A percentile compares a stretch with the other conserved stretches of the same genome.
Evolutionary conservation across 352 stramenopile genomes (phyloP).

Genomic region (Halophytophthora polymorphica): DNA sequence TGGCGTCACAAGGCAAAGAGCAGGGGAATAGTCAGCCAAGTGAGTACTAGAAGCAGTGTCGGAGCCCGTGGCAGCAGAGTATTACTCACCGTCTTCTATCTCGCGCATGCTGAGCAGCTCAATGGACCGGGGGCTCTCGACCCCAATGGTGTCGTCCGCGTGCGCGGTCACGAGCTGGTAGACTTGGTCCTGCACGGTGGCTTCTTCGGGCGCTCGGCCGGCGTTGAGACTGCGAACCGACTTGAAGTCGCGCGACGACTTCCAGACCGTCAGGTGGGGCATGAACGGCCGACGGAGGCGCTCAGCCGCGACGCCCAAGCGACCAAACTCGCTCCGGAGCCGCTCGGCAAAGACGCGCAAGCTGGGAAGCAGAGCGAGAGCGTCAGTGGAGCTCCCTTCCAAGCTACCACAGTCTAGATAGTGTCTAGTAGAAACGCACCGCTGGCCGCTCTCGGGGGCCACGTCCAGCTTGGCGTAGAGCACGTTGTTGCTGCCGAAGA

Average conservation of each 20-base stretch:
- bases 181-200: slow-evolving; percentile 27
- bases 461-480: slow-evolving; percentile 28
- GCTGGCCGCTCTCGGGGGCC: slow-evolving; percentile 6
- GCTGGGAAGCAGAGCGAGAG: slow-evolving; percentile 9
- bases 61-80: too few relatives aligned
- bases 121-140: slow-evolving; percentile 18
- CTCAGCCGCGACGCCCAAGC: slow-evolving; percentile 28
- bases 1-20: not conserved
- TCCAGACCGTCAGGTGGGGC: slow-evolving; percentile 54
- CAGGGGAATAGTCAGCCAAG: not conserved
- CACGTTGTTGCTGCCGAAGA: slow-evolving; percentile 41
- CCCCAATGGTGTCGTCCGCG: slow-evolving; percentile 12
- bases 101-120: slow-evolving; percentile 38
- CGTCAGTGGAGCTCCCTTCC: not conserved
- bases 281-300: slow-evolving; percentile 28
- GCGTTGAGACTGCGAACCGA: slow-evolving; percentile 26
- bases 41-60: too few relatives aligned
- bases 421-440: slow-evolving; percentile 14
- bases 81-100: slow-evolving; percentile 28
- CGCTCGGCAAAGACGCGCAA: slow-evolving; percentile 24
- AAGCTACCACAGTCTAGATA: not conserved
- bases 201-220: slow-evolving; percentile 4
- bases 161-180: slow-evolving; percentile 15
- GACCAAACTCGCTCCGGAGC: slow-evolving; percentile 22
- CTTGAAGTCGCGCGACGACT: slow-evolving; percentile 25